Conservation (phyloP, 495 filamentous ascomycete species). For the Choiromyces venosus region DNA sequence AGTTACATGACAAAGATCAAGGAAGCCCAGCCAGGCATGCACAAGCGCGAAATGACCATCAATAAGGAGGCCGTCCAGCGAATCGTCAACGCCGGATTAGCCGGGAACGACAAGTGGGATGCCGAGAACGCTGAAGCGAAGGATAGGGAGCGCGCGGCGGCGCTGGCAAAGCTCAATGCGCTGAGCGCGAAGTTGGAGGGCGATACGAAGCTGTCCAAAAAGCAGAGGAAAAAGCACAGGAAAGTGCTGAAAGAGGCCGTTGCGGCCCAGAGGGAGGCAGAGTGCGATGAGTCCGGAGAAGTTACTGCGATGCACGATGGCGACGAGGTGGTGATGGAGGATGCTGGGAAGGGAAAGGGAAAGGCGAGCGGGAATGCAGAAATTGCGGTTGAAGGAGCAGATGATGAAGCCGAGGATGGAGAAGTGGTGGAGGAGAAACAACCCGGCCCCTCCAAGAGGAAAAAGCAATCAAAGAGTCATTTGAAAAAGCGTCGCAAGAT, state of each 20-base stretch:
- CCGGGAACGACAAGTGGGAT: constrained; percentile 60
- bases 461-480: neutral
- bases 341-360: constrained; percentile 45
- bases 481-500: neutral
- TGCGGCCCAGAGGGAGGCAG: constrained; percentile 12
- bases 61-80: constrained; percentile 75
- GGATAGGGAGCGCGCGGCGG: constrained; percentile 52
- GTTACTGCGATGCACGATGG: neutral
- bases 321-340: constrained; percentile 15
- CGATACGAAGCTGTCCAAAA: constrained; percentile 38
- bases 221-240: constrained; percentile 27
- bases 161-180: constrained; percentile 50
- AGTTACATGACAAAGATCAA: constrained; percentile 95
- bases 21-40: constrained; percentile 49
- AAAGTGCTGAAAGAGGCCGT: constrained; percentile 11
- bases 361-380: constrained; percentile 41
- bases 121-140: constrained; percentile 51
- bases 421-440: constrained; percentile 37
- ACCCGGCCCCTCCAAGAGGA: neutral
- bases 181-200: constrained; percentile 42
- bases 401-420: constrained; percentile 15
- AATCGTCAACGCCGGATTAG: constrained; percentile 60
- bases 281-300: constrained; percentile 9
- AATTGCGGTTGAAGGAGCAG: constrained; percentile 19
- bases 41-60: constrained; percentile 56